A percentile compares a stretch with the other conserved stretches of the same genome.
Evolutionary conservation across 495 filamentous ascomycete species (phyloP).

Genomic region (Stereocaulon alpinum): DNA sequence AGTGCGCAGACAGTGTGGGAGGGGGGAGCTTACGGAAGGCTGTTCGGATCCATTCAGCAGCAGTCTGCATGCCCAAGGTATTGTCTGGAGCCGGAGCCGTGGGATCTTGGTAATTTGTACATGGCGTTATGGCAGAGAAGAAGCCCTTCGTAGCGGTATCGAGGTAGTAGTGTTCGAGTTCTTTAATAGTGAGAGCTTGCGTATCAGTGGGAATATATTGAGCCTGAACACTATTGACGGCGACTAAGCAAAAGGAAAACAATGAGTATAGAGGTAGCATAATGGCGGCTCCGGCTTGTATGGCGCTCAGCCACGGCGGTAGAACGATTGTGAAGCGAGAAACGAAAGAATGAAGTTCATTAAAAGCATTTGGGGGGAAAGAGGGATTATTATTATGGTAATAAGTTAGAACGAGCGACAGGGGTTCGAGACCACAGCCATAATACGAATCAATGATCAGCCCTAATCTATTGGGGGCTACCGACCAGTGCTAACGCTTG

Average conservation of each 20-base stretch:
- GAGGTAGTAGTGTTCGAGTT: constrained; percentile 18
- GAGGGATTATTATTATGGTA: constrained; percentile 1
- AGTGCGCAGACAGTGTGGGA: too few species aligned
- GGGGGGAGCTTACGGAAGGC: constrained; percentile 35
- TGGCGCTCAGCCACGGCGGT: neutral
- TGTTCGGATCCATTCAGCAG: constrained; percentile 51
- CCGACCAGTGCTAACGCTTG: neutral
- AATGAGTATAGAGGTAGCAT: constrained; percentile 1
- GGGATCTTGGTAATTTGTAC: constrained; percentile 42
- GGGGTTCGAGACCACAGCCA: neutral
- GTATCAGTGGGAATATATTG: constrained; percentile 7
- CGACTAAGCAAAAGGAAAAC: neutral
- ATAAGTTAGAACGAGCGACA: neutral
- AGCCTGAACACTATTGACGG: constrained; percentile 1
- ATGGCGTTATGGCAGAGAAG: constrained; percentile 46
- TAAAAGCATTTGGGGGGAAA: neutral
- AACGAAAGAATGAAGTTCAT: neutral
- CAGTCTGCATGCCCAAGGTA: constrained; percentile 13
- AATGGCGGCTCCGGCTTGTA: neutral
- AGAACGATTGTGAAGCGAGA: too few species aligned
- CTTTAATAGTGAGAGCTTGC: constrained; percentile 11
- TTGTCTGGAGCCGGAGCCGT: constrained; percentile 41
- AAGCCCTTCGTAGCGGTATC: constrained; percentile 23
- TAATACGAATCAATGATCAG: neutral
- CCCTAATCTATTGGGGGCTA: constrained; percentile 5